Evolutionary conservation across 768 basidiomycete genomes (phyloP), one percentile per base, ranked within the genome.

Genomic region (Phylloporus sp.): DNA sequence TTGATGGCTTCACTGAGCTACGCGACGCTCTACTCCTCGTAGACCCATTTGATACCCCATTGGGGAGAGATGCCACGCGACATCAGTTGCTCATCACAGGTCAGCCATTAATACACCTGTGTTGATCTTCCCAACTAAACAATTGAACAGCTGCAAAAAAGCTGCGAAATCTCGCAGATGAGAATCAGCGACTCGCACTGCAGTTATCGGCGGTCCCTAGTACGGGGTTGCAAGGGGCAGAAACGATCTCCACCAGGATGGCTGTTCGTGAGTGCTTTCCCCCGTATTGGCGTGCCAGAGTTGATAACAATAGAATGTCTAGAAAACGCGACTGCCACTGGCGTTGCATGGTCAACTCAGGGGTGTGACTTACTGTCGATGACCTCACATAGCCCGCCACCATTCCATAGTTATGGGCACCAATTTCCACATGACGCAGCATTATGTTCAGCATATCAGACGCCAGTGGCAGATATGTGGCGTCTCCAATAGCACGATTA

Each of bases 61-160:
- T 59, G 27, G 66, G 55, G 13, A 59, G 63, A 49, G 61, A 60
- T 29, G 60, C 61, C 45, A 68, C 68, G n/a, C 56, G 68, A 20
- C 62, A 69, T 26, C 60, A 69, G 26, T 53, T 67, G 3, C 61
- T 67, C 20, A 20, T 57, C 20, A 58, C 61, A 42, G 65, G 65
- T 65, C 24, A 45, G 62, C 28, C 10, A 26, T 39, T 20, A 12
- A 42, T 12, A 6, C 15, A 27, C 12, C 5, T 10, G 6, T 2
- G 11, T 50, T 0, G 29, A 32, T 6, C 45, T 1, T 23, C 12
- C 31, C 16, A 18, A 12, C 50, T 62, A 34, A 63, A 8, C 24
- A 5, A 10, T 18, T n/a, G n/a, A 22, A 56, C 35, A 46, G 73
- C 80, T 41, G 78, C 79, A 2, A 80, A 76, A 73, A 77, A 81